These are phyloP conservation scores for Peziza echinospora DNA, from an alignment of 495 filamentous ascomycete genomes.

Conservation along the genomic window DNA sequence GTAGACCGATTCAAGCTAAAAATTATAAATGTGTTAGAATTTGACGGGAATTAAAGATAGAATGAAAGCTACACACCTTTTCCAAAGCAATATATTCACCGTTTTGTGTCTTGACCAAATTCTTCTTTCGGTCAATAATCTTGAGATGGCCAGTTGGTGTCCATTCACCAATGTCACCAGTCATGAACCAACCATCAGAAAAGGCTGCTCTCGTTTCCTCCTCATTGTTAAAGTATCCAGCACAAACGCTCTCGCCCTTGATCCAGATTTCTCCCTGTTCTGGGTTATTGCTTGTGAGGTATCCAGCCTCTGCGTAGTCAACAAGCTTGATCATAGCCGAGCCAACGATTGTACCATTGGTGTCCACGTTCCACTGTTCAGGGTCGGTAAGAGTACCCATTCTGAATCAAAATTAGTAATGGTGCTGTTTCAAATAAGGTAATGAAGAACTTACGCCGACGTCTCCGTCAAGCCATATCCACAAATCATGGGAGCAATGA, in stretches of 20 bases:
- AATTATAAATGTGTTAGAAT: background rate
- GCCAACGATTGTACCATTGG: conserved; percentile 62
- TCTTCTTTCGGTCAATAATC: conserved; percentile 97
- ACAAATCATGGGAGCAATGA: conserved; percentile 67
- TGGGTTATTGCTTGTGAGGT: conserved; percentile 63
- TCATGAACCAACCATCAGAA: conserved; percentile 84
- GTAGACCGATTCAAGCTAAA: conserved; percentile 72
- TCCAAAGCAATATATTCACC: conserved; percentile 97
- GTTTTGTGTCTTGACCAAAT: conserved; percentile 82
- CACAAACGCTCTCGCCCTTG: conserved; percentile 51
- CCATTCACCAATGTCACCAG: conserved; percentile 85
- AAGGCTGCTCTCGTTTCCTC: conserved; percentile 59
- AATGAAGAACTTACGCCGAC: conserved; percentile 28
- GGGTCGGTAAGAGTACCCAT: conserved; percentile 90
- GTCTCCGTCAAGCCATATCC: conserved; percentile 94
- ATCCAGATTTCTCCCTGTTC: conserved; percentile 88
- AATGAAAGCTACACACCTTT: conserved; percentile 31
- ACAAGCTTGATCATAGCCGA: conserved; percentile 83
- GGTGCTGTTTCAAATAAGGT: background rate
- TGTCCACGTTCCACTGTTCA: conserved; percentile 62
- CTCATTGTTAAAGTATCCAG: conserved; percentile 60
- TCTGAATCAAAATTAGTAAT: conserved; percentile 8
- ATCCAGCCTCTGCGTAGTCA: conserved; percentile 85
- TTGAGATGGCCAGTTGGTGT: conserved; percentile 57
- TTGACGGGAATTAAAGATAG: background rate